Evolutionary conservation across 2,329 filamentous ascomycete species (phyloP).

Genomic region (Calonectria pseudoturangicola): DNA sequence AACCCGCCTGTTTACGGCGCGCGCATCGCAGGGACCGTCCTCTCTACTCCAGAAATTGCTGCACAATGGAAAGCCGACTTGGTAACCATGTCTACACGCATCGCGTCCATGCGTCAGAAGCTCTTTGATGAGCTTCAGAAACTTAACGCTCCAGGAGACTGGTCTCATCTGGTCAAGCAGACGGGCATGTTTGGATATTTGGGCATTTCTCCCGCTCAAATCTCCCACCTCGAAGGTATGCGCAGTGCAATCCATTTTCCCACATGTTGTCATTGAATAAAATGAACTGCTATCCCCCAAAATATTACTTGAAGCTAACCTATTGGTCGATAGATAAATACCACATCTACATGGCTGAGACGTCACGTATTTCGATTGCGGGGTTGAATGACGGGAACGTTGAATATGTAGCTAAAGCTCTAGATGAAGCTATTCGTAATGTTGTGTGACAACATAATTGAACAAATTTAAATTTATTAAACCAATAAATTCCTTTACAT

Average conservation of each 20-base stretch:
- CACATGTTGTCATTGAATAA: not conserved
- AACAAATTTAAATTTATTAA: not conserved
- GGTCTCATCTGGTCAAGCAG: constrained; percentile 60
- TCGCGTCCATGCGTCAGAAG: constrained; percentile 57
- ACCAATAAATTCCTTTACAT: not conserved
- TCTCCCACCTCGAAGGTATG: constrained; percentile 27
- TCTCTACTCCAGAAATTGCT: constrained; percentile 52
- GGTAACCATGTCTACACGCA: constrained; percentile 59
- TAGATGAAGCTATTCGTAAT: constrained; percentile 32
- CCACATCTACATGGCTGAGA: constrained; percentile 40
- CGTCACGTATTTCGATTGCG: constrained; percentile 36
- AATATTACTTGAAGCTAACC: not conserved
- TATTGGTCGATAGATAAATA: constrained; percentile 13
- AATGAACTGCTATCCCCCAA: too few relatives aligned
- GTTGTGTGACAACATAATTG: not conserved
- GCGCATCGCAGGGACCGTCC: constrained; percentile 57
- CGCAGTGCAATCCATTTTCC: not conserved
- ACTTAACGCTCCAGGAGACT: constrained; percentile 58
- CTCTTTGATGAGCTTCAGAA: constrained; percentile 57
- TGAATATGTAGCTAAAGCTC: constrained; percentile 31
- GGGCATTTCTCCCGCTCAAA: constrained; percentile 61
- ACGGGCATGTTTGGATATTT: constrained; percentile 65
- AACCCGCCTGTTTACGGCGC: constrained; percentile 60
- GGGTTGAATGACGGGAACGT: constrained; percentile 39
- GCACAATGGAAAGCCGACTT: constrained; percentile 60